Evolutionary conservation across 257 asterid species (phyloP), one percentile per base, ranked within the genome.

Genomic region (Primulina eburnea): DNA sequence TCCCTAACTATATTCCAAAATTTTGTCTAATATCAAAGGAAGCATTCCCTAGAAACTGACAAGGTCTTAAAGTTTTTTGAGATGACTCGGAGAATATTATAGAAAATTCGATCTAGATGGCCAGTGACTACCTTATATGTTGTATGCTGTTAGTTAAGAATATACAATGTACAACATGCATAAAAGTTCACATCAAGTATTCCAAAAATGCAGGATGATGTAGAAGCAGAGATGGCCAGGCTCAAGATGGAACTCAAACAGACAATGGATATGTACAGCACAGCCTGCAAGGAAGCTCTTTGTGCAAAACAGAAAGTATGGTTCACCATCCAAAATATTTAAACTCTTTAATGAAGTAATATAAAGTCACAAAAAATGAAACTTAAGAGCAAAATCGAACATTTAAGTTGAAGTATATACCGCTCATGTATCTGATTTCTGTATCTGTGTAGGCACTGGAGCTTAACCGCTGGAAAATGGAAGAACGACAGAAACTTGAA

Each of bases 391-490:
- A 50, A 50, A 43, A 50, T 50, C 9, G 57, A 50, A 50, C 21
- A 50, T 50, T 50, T 17, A 50, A 50, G 16, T 16, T 8, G 4
- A 50, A 50, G 20, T 16, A 50, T 4, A 16, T 50, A 14, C 57
- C 57, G 21, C 4, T 50, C 5, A 16, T 17, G 8, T 5, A 50
- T 16, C 3, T 5, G 57, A 50, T 16, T 16, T 50, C 21, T 17
- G 5, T 17, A 50, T 50, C 5, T 50, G 20, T 50, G 57, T 50
- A 50, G 57, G 8, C 57, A 50, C 21, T 50, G 57, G 77, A 76
- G 30, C 69, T 67, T 60, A 28, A 67, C n/a, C 64, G 62, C 32
- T 66, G 69, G 73, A 76, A 76, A 62, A 35, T 71, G 65, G 77
- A 60, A 37, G 77, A 76, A 37, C 33, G 58, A 7, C 59, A 33